Conservation (phyloP, 805 yeast genomes). For the Metschnikowia reukaufii region DNA sequence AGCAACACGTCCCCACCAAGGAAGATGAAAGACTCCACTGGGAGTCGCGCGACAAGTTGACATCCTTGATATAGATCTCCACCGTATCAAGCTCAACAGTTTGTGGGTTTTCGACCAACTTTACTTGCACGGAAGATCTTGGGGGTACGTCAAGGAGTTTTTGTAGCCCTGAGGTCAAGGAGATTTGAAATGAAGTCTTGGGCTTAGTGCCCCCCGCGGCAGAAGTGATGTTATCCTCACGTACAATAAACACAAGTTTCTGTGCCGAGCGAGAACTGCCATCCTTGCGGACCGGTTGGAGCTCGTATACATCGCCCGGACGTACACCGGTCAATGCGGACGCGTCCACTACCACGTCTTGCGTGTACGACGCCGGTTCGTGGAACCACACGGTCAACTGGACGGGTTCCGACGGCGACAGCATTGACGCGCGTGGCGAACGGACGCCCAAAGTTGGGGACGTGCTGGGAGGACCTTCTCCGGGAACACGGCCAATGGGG, state of each 20-base stretch:
- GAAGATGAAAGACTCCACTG: constrained; percentile 82
- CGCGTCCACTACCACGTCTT: constrained; percentile 64
- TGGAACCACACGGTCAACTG: constrained; percentile 62
- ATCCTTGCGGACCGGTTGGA: constrained; percentile 42
- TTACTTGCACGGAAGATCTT: constrained; percentile 62
- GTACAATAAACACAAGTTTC: constrained; percentile 17
- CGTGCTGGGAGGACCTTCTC: no score
- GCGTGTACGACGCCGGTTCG: constrained; percentile 57
- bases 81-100: constrained; percentile 75
- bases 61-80: constrained; percentile 78
- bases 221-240: constrained; percentile 13
- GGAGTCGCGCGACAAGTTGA: constrained; percentile 81
- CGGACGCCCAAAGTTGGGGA: not conserved
- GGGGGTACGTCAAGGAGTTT: constrained; percentile 62
- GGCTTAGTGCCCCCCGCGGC: constrained; percentile 11
- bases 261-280: constrained; percentile 2
- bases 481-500: no score
- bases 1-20: constrained; percentile 62
- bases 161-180: constrained; percentile 61
- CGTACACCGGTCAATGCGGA: constrained; percentile 58
- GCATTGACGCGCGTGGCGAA: not conserved
- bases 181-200: constrained; percentile 42
- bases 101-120: constrained; percentile 39
- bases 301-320: constrained; percentile 77
- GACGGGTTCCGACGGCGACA: constrained; percentile 16